Percentiles rank a stretch among this genome's conserved stretches.
phyloP scores from a whole-genome alignment of 2,329 filamentous ascomycete species.

The Metarhizium anisopliae region DNA sequence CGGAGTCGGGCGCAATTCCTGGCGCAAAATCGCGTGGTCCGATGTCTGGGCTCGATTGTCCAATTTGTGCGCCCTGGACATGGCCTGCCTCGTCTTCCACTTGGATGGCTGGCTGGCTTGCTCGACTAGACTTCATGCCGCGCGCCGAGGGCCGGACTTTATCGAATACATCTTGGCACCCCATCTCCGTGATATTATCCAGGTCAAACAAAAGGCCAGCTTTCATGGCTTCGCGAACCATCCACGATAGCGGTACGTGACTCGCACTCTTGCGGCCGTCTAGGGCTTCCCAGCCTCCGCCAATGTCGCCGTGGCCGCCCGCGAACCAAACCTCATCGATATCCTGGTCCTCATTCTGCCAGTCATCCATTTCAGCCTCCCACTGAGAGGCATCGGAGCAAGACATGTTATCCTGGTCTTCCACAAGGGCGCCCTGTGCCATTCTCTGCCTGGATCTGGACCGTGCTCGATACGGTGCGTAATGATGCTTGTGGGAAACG shows the following conservation, averaged over 20 bases:
- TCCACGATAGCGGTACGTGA: constrained; percentile 62
- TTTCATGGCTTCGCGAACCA: constrained; percentile 49
- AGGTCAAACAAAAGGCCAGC: constrained; percentile 65
- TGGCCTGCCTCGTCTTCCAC: constrained; percentile 9
- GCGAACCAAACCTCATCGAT: constrained; percentile 77
- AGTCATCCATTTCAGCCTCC: constrained; percentile 25
- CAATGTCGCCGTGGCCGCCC: constrained; percentile 70
- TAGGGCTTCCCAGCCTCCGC: constrained; percentile 62
- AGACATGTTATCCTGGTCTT: constrained; percentile 18
- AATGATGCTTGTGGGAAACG: constrained; percentile 8
- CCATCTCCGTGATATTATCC: constrained; percentile 56
- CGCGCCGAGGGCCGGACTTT: constrained; percentile 1
- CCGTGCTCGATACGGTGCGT: constrained; percentile 32
- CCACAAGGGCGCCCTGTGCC: constrained; percentile 5
- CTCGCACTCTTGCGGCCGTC: constrained; percentile 52
- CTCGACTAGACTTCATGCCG: neutral
- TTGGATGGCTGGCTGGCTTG: constrained; percentile 16
- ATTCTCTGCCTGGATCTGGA: constrained; percentile 27
- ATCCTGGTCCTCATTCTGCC: constrained; percentile 51
- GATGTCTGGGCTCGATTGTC: constrained; percentile 12
- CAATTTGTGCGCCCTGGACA: constrained; percentile 11
- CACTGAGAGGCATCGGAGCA: constrained; percentile 20
- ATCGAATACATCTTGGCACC: constrained; percentile 33
- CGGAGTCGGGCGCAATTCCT: neutral
- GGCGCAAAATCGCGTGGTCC: constrained; percentile 12